phyloP scores from a whole-genome alignment of 768 basidiomycete species.

The Suillus luteus region DNA sequence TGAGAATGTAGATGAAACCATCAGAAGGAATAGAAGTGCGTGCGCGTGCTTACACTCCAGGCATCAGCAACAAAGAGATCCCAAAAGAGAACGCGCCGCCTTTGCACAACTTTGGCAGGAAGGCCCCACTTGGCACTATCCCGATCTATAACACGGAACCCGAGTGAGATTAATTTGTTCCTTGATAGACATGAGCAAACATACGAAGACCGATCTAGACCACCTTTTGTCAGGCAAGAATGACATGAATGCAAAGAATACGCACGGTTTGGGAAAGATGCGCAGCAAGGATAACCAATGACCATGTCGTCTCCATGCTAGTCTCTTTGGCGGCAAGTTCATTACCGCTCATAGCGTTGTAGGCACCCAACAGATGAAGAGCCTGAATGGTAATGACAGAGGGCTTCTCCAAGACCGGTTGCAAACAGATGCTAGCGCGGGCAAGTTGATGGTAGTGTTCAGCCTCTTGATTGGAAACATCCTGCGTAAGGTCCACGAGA shows the following conservation, averaged over 20 bases:
- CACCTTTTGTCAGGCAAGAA: conserved; percentile 20
- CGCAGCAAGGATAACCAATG: conserved; percentile 60
- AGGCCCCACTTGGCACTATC: conserved; percentile 68
- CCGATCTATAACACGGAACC: conserved; percentile 43
- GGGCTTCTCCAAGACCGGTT: conserved; percentile 72
- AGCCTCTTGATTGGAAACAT: conserved; percentile 40
- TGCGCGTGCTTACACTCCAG: conserved; percentile 55
- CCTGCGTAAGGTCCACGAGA: conserved; percentile 39
- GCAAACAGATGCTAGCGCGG: conserved; percentile 63
- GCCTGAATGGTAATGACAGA: conserved; percentile 70
- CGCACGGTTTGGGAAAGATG: conserved; percentile 67
- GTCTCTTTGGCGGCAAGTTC: conserved; percentile 58
- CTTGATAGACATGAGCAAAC: conserved; percentile 31
- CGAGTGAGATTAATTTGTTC: conserved; percentile 15
- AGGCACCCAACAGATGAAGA: conserved; percentile 67
- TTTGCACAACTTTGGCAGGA: conserved; percentile 60
- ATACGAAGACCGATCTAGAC: conserved; percentile 66
- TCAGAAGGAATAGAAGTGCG: neutral
- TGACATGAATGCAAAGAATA: conserved; percentile 10
- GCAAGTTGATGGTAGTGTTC: conserved; percentile 71
- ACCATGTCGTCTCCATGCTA: conserved; percentile 76
- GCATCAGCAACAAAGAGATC: conserved; percentile 73
- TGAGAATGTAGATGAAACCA: conserved; percentile 16
- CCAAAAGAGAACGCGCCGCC: conserved; percentile 75
- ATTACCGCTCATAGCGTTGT: conserved; percentile 68